A percentile compares a stretch with the other conserved stretches of the same genome.
phyloP scores from a whole-genome alignment of 192 early-diverging fungal species.

The Coemansia sp. region DNA sequence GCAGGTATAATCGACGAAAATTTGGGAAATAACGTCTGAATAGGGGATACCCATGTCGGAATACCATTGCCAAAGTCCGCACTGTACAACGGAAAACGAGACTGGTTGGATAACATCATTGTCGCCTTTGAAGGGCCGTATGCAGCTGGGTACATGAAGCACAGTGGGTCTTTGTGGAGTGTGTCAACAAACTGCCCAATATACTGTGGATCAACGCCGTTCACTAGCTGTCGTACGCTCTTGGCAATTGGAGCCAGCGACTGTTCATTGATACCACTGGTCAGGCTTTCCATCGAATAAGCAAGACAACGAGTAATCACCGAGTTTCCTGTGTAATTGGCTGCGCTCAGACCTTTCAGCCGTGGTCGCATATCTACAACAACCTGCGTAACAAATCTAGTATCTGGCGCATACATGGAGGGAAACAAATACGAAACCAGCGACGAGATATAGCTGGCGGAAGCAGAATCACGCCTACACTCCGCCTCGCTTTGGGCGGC shows the following conservation, averaged over 20 bases:
- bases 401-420: neutral
- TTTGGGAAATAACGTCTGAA: neutral
- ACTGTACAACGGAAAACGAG: constrained; percentile 15
- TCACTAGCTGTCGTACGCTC: neutral
- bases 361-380: neutral
- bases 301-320: neutral
- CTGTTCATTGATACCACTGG: neutral
- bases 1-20: neutral
- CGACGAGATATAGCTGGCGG: neutral
- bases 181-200: constrained; percentile 2
- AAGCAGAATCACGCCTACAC: neutral
- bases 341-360: neutral
- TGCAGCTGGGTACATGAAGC: constrained; percentile 5
- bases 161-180: neutral
- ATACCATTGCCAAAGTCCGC: constrained; percentile 26
- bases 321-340: neutral
- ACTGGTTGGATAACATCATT: constrained; percentile 19
- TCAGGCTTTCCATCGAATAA: neutral
- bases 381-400: neutral
- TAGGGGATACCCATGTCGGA: constrained; percentile 19
- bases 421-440: neutral
- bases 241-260: neutral
- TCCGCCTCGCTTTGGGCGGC: neutral
- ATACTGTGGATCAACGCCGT: neutral
- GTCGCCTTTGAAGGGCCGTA: neutral